Conservation (phyloP, 2,329 filamentous ascomycete species). For the Xylariales sp. region DNA sequence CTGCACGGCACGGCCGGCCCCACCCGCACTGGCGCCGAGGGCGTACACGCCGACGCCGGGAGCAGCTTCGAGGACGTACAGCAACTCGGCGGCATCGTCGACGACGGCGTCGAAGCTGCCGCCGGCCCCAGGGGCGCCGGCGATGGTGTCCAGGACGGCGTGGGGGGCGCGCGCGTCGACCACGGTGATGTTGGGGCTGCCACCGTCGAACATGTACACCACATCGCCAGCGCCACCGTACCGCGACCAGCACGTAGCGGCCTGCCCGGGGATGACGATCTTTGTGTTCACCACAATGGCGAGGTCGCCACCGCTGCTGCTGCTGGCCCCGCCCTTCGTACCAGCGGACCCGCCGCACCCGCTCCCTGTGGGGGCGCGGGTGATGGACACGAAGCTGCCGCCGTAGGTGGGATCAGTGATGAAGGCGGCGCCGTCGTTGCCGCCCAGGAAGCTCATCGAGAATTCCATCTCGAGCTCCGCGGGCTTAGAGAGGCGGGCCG, state of each 20-base stretch:
- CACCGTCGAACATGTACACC: constrained; percentile 36
- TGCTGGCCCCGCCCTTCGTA: too few relatives aligned
- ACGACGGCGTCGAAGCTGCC: constrained; percentile 24
- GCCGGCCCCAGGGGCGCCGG: too few relatives aligned
- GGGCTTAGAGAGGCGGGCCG: not conserved
- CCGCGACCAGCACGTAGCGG: constrained; percentile 36
- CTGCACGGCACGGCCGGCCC: constrained; percentile 5
- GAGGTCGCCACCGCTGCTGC: constrained; percentile 9
- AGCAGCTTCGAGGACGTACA: constrained; percentile 29
- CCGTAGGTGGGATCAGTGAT: constrained; percentile 40
- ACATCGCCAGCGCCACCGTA: constrained; percentile 25
- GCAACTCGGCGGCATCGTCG: constrained; percentile 28
- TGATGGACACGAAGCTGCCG: constrained; percentile 25
- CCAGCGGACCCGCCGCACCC: too few relatives aligned
- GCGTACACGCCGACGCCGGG: constrained; percentile 8
- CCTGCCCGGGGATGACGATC: constrained; percentile 28
- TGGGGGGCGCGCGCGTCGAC: not conserved
- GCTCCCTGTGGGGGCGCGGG: too few relatives aligned
- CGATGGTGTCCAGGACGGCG: not conserved
- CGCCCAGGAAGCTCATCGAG: not conserved
- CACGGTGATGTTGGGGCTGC: constrained; percentile 11
- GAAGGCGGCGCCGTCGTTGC: not conserved
- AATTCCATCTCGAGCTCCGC: not conserved
- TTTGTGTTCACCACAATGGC: constrained; percentile 20
- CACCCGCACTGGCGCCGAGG: constrained; percentile 1